Conservation (phyloP, 108 stramenopile genomes). For the Conticribra guillardii region DNA sequence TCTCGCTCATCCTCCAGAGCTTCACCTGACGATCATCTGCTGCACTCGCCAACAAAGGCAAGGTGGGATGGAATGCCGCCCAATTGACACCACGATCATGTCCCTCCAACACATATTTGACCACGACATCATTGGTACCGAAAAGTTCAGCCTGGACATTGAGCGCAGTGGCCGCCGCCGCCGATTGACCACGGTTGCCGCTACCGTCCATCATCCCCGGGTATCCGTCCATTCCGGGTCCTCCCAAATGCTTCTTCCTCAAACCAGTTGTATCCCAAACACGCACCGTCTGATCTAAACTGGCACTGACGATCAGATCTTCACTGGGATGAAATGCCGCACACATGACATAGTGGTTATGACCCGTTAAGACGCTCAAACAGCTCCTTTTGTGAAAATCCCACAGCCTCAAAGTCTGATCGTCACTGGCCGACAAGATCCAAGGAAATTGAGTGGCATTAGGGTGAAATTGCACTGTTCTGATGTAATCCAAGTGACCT, state of each 20-base stretch:
- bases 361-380: conserved; percentile 97
- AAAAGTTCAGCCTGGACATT: conserved; percentile 98
- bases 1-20: conserved; percentile 99
- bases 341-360: conserved; percentile 99
- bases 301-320: conserved; percentile 98
- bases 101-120: conserved; percentile 99
- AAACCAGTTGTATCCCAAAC: conserved; percentile 99
- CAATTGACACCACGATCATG: conserved; percentile 99
- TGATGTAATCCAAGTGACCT: conserved; percentile 99
- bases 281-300: conserved; percentile 98
- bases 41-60: conserved; percentile 95
- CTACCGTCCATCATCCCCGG: conserved; percentile 50
- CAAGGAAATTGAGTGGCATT: conserved; percentile 94
- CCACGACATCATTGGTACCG: conserved; percentile 98
- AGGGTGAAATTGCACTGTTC: conserved; percentile 99
- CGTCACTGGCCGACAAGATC: conserved; percentile 94
- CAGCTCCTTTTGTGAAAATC: conserved; percentile 98
- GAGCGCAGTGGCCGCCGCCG: conserved; percentile 69
- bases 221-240: conserved; percentile 45
- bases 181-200: conserved; percentile 27
- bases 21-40: conserved; percentile 99
- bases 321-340: conserved; percentile 98
- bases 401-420: conserved; percentile 99
- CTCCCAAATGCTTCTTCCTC: conserved; percentile 93
- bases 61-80: conserved; percentile 98